Evolutionary conservation across 176 grass and related monocot genomes (phyloP), one percentile per base, ranked within the genome.

Genomic region (Carex parvula): DNA sequence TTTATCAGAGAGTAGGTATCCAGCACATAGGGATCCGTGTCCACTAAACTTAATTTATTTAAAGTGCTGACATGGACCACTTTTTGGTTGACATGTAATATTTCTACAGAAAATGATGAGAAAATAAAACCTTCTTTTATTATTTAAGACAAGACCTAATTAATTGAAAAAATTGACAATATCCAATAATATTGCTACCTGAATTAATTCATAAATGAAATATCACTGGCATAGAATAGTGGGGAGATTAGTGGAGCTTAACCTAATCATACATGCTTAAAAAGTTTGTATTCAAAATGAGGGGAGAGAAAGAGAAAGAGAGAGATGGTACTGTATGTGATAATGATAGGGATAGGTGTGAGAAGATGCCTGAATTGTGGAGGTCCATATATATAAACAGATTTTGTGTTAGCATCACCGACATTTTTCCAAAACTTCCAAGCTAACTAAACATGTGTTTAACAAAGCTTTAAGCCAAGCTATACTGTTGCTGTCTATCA

Each of bases 371-470:
- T 74, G 44, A 74, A 52, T 22, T 4, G 8, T 81, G 56, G 33
- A 22, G 22, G 59, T 64, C 59, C 79, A 81, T 64, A 50, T 12
- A 50, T 11, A 50, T 50, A 63, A 65, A 64, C 37, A 81, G 18
- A 64, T 62, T 64, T 81, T 39, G 79, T n/a, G 79, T 81, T 81
- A 39, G 58, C 54, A 50, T 81, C 79, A 81, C 79, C 79, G 79
- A 81, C 79, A 81, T 14, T 81, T 81, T 81, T 50, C 79, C 32
- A 81, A 60, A 26, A 64, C 79, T 60, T 81, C 18, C 79, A 81
- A 81, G 79, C 32, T 44, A 81, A 81, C 56, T 64, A 81, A 81
- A 81, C 59, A 50, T 48, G 60, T 64, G 16, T 64, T 81, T 64
- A 24, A 81, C 79, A 81, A 46, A 81, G 35, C 79, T 81, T 81